A percentile compares a stretch with the other conserved stretches of the same genome.
phyloP scores from a whole-genome alignment of 2,329 filamentous ascomycete species.

The Hawksworthiomyces lignivorus region DNA sequence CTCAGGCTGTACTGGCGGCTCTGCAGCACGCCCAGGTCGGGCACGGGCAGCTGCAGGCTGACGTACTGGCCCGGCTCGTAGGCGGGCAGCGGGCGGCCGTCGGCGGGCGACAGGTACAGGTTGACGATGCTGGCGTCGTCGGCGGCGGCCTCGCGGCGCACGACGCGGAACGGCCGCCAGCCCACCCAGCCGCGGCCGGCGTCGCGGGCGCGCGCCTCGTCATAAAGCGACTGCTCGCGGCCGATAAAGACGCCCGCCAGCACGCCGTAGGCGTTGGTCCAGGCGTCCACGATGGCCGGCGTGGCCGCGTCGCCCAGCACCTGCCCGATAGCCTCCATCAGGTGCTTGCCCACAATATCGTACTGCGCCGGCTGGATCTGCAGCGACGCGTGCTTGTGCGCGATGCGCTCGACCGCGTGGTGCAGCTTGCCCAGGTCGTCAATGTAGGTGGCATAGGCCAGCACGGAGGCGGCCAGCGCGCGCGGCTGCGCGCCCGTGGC shows the following conservation, averaged over 20 bases:
- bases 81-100: constrained; percentile 45
- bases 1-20: constrained; percentile 70
- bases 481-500: constrained; percentile 57
- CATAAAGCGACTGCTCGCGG: constrained; percentile 55
- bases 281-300: constrained; percentile 58
- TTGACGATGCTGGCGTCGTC: constrained; percentile 52
- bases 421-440: constrained; percentile 57
- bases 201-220: constrained; percentile 23
- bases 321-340: constrained; percentile 59
- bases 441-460: constrained; percentile 66
- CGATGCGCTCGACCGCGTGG: constrained; percentile 57
- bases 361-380: constrained; percentile 64
- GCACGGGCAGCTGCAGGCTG: constrained; percentile 54
- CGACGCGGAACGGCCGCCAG: constrained; percentile 49
- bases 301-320: constrained; percentile 63
- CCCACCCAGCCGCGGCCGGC: constrained; percentile 33
- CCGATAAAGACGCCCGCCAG: constrained; percentile 64
- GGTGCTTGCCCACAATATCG: constrained; percentile 57
- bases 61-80: constrained; percentile 70
- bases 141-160: constrained; percentile 52
- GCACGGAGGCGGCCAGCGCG: constrained; percentile 62
- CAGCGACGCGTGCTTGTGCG: constrained; percentile 69
- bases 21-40: constrained; percentile 56
- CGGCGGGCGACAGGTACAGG: constrained; percentile 62
- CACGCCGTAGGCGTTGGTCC: constrained; percentile 63